Conservation (phyloP, 371 early-diverging fungal genomes). For the Mucor piriformis region DNA sequence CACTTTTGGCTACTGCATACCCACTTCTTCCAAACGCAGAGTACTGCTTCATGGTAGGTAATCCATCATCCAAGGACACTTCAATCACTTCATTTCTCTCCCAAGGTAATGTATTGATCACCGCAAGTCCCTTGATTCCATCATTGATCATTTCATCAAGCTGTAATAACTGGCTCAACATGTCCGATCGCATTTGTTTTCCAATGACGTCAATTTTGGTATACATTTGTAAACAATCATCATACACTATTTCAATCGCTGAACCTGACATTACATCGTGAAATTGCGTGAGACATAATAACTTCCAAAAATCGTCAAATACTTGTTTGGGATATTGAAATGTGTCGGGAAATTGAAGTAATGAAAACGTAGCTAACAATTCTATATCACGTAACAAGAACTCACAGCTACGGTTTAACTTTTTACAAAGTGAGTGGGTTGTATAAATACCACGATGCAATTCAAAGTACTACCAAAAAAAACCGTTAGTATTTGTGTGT, state of each 20-base stretch:
- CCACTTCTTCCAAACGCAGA: constrained; percentile 56
- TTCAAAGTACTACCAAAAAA: constrained; percentile 76
- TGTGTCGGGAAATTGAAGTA: constrained; percentile 26
- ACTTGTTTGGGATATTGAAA: constrained; percentile 69
- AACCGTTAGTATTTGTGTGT: not conserved
- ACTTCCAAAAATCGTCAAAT: constrained; percentile 83
- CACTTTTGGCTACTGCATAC: constrained; percentile 42
- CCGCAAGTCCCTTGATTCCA: constrained; percentile 45
- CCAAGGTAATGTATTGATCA: constrained; percentile 87
- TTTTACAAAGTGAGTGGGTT: constrained; percentile 80
- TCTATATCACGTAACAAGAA: constrained; percentile 83
- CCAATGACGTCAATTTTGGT: constrained; percentile 43
- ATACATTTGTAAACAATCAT: constrained; percentile 67
- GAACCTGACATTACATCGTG: constrained; percentile 94
- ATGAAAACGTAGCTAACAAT: constrained; percentile 55
- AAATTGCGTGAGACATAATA: constrained; percentile 68
- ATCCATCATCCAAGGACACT: constrained; percentile 53
- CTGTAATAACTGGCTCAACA: constrained; percentile 30
- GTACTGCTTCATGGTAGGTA: constrained; percentile 54
- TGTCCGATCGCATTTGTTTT: constrained; percentile 38
- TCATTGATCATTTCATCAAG: not conserved
- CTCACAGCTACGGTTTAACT: constrained; percentile 81
- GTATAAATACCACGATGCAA: constrained; percentile 96
- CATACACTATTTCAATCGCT: constrained; percentile 85
- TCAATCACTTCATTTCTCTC: constrained; percentile 71